These are phyloP conservation scores for Ambrosiella beaveri DNA, from an alignment of 2,329 filamentous ascomycete species.

Conservation along the genomic window DNA sequence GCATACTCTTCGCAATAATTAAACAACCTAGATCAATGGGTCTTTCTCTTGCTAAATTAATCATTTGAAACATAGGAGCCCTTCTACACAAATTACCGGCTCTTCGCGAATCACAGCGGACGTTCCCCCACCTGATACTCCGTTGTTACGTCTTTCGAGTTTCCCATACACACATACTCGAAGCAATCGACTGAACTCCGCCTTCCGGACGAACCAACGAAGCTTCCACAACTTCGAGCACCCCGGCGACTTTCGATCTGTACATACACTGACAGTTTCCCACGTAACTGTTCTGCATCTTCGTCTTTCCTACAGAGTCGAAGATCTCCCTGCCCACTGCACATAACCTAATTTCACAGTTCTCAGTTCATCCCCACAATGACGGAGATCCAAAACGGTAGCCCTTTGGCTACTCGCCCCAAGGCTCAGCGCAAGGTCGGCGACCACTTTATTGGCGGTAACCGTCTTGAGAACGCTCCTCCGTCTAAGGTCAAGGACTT, in stretches of 20 bases:
- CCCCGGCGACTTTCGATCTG: neutral
- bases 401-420: slow-evolving; percentile 30
- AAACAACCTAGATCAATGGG: neutral
- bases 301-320: slow-evolving; percentile 6
- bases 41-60: slow-evolving; percentile 1
- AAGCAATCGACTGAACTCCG: slow-evolving; percentile 4
- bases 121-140: slow-evolving; percentile 11
- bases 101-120: slow-evolving; percentile 11
- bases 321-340: slow-evolving; percentile 1
- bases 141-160: slow-evolving; percentile 7
- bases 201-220: neutral
- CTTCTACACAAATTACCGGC: neutral
- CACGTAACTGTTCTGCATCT: slow-evolving; percentile 3
- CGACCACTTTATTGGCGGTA: slow-evolving; percentile 93
- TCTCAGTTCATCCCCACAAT: slow-evolving; percentile 22
- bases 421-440: slow-evolving; percentile 55
- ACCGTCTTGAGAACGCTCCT: slow-evolving; percentile 63
- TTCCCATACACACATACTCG: slow-evolving; percentile 4
- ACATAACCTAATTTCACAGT: slow-evolving; percentile 8
- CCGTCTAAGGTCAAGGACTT: slow-evolving; percentile 91
- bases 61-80: neutral
- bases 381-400: slow-evolving; percentile 28
- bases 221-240: slow-evolving; percentile 12
- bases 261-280: neutral
- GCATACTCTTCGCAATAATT: neutral